These are phyloP conservation scores for Cydonia oblonga DNA, from an alignment of 331 rosid genomes.

Conservation along the genomic window DNA sequence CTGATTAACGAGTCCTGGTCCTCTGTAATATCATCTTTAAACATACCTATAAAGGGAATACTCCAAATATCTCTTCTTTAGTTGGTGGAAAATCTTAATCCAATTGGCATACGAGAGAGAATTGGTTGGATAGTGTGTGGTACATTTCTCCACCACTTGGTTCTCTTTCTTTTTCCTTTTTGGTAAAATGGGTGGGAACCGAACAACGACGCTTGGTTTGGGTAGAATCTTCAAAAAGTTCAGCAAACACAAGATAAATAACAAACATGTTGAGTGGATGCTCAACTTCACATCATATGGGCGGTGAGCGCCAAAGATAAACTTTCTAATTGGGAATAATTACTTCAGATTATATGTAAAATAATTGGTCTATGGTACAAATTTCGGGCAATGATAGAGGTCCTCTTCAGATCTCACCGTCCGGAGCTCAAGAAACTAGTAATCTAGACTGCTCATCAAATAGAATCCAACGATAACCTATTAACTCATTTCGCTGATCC, in stretches of 20 bases:
- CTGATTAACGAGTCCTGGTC: too few relatives aligned
- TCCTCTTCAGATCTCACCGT: too few relatives aligned
- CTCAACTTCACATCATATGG: background rate
- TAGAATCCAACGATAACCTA: fast-evolving
- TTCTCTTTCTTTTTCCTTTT: background rate
- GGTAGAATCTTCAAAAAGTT: background rate
- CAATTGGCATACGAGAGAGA: too few relatives aligned
- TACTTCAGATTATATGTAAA: background rate
- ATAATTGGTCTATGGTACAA: background rate
- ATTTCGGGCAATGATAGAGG: background rate
- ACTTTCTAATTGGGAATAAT: background rate
- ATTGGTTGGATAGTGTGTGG: too few relatives aligned
- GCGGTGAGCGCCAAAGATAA: background rate
- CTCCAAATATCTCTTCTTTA: background rate
- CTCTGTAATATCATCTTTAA: background rate
- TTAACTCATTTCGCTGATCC: too few relatives aligned
- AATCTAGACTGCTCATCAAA: too few relatives aligned
- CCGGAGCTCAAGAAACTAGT: too few relatives aligned
- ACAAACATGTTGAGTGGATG: background rate
- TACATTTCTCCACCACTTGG: background rate
- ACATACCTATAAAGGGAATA: too few relatives aligned
- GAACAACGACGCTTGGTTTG: background rate
- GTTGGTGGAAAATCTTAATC: background rate
- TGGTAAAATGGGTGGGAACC: background rate
- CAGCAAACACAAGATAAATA: background rate